Evolutionary conservation across 306 rosid species (phyloP), one percentile per base, ranked within the genome.

Genomic region (Ziziphus jujuba): DNA sequence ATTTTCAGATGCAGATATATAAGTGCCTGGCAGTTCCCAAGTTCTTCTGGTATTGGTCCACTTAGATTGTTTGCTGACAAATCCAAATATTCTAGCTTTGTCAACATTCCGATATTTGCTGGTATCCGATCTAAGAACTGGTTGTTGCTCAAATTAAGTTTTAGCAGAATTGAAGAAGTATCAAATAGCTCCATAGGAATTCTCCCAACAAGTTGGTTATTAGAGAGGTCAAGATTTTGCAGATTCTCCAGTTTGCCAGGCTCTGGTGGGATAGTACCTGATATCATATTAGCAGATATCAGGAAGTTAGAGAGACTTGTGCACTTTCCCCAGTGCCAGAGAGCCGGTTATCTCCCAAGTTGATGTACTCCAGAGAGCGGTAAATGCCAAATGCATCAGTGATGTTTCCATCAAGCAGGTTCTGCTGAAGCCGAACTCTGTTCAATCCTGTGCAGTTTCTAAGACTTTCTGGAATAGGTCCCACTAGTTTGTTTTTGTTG

Each of bases 271-370:
- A 89, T 80, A 63, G 63, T 66, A 19, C 96, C 92, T 0, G 92
- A 84, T 60, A 89, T 70, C 72, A 58, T 70, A 67, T 89, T 89
- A 71, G 57, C 49, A 11, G 56, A 74, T 82, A 89, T 76, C 21
- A 50, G 72, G 61, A 89, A 60, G 38, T 20, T 53, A 23, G 82
- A 78, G 61, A 89, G 62, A 61, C 33, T 76, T 71, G 2, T 54
- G 71, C 87, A 84, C 58, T 82, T 62, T 66, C 78, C 85, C 96
- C 96, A 89, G 20, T 51, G 2, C 95, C 95, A 57, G 62, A 60
- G 24, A 88, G 77, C 16, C 58, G 79, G 49, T 88, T 89, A 68
- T 56, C 58, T 2, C 65, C 60, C 11, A 86, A 70, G 51, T 63
- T 22, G 70, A 77, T 43, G 23, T 33, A 25, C 0, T 71, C 45